phyloP scores from a whole-genome alignment of 1,284 basidiomycete genomes.

The Caloboletus firmus region DNA sequence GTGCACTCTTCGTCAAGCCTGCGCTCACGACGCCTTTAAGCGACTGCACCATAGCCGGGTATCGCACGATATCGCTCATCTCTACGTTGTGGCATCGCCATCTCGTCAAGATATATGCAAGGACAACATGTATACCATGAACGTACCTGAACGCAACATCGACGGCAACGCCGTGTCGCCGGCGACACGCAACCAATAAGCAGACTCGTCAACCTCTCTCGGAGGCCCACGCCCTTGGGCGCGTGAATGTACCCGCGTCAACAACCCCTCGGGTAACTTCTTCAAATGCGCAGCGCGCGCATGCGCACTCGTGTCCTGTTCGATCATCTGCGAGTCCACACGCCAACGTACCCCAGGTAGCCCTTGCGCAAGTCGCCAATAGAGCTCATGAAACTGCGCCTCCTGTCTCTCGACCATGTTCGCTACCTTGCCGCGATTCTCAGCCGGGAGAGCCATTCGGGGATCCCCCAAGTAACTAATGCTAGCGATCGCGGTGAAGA shows the following conservation, averaged over 20 bases:
- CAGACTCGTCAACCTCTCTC: constrained; percentile 60
- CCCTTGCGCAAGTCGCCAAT: constrained; percentile 76
- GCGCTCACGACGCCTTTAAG: constrained; percentile 86
- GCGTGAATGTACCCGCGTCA: constrained; percentile 49
- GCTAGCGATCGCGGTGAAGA: constrained; percentile 86
- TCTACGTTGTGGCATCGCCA: constrained; percentile 43
- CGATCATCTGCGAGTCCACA: constrained; percentile 46
- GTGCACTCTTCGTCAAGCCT: constrained; percentile 75
- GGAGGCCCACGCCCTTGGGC: constrained; percentile 27
- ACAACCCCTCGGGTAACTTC: constrained; percentile 72
- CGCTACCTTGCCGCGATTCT: constrained; percentile 92
- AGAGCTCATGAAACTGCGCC: constrained; percentile 84
- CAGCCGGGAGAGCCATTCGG: constrained; percentile 89
- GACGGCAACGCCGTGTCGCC: constrained; percentile 57
- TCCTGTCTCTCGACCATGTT: constrained; percentile 89
- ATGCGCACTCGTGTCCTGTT: constrained; percentile 69
- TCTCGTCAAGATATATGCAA: not conserved
- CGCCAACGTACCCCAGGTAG: constrained; percentile 76
- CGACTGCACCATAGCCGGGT: constrained; percentile 82
- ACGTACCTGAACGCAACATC: constrained; percentile 61
- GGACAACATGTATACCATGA: not conserved
- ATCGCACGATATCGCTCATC: constrained; percentile 74
- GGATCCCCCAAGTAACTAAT: constrained; percentile 92
- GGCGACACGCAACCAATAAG: constrained; percentile 76
- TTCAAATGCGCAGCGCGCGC: constrained; percentile 71